Evolutionary conservation across 805 yeast genomes (phyloP), one percentile per base, ranked within the genome.

Genomic region (Metschnikowia dekortorum): DNA sequence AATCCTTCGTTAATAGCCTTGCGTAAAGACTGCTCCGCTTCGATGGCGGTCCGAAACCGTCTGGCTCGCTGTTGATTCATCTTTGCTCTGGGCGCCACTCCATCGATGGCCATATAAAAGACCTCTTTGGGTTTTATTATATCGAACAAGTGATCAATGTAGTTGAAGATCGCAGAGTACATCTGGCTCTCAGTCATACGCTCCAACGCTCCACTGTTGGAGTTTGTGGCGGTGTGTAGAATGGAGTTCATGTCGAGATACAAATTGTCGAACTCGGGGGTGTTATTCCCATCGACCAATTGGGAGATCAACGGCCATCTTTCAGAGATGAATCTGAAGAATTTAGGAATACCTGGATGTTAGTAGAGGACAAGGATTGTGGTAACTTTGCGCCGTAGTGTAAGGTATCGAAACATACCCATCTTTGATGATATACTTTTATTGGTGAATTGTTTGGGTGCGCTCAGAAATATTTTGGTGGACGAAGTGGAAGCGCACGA

Each of bases 211-310:
- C 78, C 81, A 54, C 75, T 79, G 54, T 80, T 85, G 35, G 89
- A 81, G 70, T 90, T 97, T 2, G 99, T 90, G 71, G 98, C 90
- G 28, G 82, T 89, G 58, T 87, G 99, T 57, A 94, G 71, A 70
- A 94, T 94, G 26, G 98, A 90, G 71, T 94, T 94, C 99, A 94
- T 94, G 73, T 94, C 99, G 57, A 94, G 80, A 62, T 94, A 94
- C 54, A 94, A 74, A 63, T 92, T 92, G 68, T 94, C 99, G 67
- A 89, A 94, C 67, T 91, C 97, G 3, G 97, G 95, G 52, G 91
- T 82, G 59, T 87, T 89, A 47, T 79, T 77, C 31, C 85, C 94
- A 58, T 85, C 89, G 56, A 92, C 83, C 62, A 83, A 74, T 68
- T 90, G 96, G 9, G 95, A 85, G 57, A 91, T 90, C 76, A 87